These are phyloP conservation scores for Graphiopsis chlorocephala DNA, from an alignment of 2,329 filamentous ascomycete genomes.

Conservation along the genomic window DNA sequence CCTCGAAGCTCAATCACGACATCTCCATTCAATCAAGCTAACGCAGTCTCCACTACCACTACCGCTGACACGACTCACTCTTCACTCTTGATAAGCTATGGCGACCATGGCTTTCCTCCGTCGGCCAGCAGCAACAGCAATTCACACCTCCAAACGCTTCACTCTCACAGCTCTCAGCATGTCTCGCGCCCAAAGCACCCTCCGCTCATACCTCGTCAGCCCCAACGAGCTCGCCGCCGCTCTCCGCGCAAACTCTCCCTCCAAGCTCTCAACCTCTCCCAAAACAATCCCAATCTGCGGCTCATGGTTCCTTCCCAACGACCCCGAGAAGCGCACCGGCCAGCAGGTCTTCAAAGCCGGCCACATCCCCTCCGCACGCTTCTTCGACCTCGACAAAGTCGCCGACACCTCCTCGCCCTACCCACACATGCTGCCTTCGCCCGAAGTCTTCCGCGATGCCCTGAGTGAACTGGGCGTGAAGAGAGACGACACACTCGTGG, in stretches of 20 bases:
- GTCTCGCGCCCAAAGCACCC: constrained; percentile 43
- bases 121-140: constrained; percentile 3
- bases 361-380: constrained; percentile 84
- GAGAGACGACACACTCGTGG: constrained; percentile 83
- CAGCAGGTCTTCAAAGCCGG: constrained; percentile 75
- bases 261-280: constrained; percentile 69
- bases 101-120: constrained; percentile 20
- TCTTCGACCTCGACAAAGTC: constrained; percentile 93
- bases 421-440: constrained; percentile 90
- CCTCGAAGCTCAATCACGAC: constrained; percentile 2
- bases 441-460: constrained; percentile 76
- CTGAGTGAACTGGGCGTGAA: constrained; percentile 88
- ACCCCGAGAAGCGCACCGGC: constrained; percentile 69
- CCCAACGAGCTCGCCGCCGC: constrained; percentile 79
- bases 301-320: constrained; percentile 95
- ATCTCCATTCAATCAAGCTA: background rate
- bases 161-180: constrained; percentile 15
- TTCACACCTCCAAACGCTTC: constrained; percentile 21
- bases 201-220: constrained; percentile 82
- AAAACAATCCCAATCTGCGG: constrained; percentile 87
- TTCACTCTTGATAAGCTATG: constrained; percentile 15
- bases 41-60: constrained; percentile 8
- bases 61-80: background rate
- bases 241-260: constrained; percentile 76
- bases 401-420: constrained; percentile 86